A percentile compares a stretch with the other conserved stretches of the same genome.
These are phyloP conservation scores for Abrus precatorius DNA, from an alignment of 306 rosid species.

Conservation along the genomic window DNA sequence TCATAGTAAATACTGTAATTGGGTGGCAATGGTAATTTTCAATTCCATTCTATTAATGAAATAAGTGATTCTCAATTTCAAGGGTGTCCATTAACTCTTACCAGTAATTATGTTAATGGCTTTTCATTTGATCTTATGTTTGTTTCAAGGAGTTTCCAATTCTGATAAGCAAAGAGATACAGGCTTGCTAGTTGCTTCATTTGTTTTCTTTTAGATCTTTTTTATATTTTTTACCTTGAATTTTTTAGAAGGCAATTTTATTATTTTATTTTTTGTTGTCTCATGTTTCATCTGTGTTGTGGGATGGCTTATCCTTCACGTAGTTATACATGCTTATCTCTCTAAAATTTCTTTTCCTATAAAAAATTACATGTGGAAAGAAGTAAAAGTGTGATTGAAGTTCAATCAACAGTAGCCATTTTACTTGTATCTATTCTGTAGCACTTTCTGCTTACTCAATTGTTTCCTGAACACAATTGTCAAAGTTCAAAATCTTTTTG, in stretches of 20 bases:
- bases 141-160: constrained; percentile 15
- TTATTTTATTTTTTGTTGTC: not conserved
- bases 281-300: not conserved
- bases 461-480: constrained; percentile 24
- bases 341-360: not conserved
- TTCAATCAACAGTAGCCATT: constrained; percentile 15
- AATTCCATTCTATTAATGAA: constrained; percentile 11
- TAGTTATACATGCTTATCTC: not conserved
- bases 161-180: not conserved
- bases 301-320: constrained; percentile 23
- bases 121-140: constrained; percentile 13
- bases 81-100: not conserved
- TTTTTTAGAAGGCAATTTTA: not conserved
- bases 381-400: not conserved
- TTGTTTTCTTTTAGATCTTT: constrained; percentile 10
- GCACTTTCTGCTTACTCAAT: not conserved
- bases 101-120: constrained; percentile 7
- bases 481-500: not conserved
- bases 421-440: constrained; percentile 29
- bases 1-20: not conserved
- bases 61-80: constrained; percentile 28
- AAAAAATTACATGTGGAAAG: not conserved
- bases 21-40: constrained; percentile 16
- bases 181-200: constrained; percentile 31
- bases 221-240: not conserved